phyloP scores from a whole-genome alignment of 768 basidiomycete species.

The Hypholoma sublateritium region DNA sequence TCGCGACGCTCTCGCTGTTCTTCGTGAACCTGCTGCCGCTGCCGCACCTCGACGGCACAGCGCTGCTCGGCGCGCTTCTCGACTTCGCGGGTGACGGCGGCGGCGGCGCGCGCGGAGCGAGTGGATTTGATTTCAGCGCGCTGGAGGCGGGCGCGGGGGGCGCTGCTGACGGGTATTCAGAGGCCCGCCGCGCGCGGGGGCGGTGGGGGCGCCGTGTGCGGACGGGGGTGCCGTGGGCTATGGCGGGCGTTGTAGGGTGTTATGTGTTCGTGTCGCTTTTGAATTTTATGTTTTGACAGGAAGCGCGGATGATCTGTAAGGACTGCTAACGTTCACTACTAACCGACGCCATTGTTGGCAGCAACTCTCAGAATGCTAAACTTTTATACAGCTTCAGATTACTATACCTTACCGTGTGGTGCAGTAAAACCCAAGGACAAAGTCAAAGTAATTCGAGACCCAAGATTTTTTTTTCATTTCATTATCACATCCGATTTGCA shows the following conservation, averaged over 20 bases:
- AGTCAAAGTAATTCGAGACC: no score
- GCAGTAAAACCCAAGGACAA: no score
- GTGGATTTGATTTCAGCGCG: slow-evolving; percentile 32
- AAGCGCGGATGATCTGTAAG: no score
- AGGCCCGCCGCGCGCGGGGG: slow-evolving; percentile 6
- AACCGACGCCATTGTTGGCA: no score
- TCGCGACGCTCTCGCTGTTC: slow-evolving; percentile 75
- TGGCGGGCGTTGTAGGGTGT: slow-evolving; percentile 1
- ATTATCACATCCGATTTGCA: no score
- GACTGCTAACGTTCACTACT: no score
- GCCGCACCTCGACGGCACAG: slow-evolving; percentile 67
- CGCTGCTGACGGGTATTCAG: neutral
- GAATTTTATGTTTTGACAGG: no score
- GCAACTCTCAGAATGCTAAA: no score
- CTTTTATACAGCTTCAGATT: no score
- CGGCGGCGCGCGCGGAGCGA: neutral
- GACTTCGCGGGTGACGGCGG: slow-evolving; percentile 6
- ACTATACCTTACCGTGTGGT: no score
- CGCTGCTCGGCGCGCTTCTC: slow-evolving; percentile 42
- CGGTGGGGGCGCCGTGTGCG: slow-evolving; percentile 23
- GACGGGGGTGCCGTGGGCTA: slow-evolving; percentile 18
- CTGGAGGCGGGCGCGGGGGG: slow-evolving; percentile 18
- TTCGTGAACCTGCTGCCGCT: slow-evolving; percentile 83
- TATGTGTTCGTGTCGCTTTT: no score
- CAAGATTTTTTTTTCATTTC: no score